phyloP scores from a whole-genome alignment of 1,284 basidiomycete genomes.

The Pseudozyma thailandica region DNA sequence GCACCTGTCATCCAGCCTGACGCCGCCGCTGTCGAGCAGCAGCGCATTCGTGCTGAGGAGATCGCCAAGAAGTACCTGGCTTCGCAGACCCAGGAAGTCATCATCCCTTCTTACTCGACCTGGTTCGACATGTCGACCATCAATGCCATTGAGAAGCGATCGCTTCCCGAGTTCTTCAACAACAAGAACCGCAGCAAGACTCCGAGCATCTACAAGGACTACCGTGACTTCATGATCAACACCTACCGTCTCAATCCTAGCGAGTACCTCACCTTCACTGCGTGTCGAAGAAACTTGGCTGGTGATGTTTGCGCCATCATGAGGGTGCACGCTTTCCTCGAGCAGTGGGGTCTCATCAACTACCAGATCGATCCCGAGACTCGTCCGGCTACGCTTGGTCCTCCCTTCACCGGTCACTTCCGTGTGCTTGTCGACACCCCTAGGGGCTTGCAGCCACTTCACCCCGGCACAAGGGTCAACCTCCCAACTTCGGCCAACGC shows the following conservation, averaged over 20 bases:
- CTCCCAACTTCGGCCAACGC: conserved; percentile 23
- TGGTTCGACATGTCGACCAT: conserved; percentile 98
- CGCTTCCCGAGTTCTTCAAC: conserved; percentile 98
- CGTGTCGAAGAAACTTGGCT: conserved; percentile 92
- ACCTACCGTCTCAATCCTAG: conserved; percentile 92
- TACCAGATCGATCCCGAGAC: conserved; percentile 99
- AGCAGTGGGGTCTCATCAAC: conserved; percentile 99
- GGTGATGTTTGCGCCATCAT: conserved; percentile 99
- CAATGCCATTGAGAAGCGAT: conserved; percentile 89
- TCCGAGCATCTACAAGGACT: conserved; percentile 97
- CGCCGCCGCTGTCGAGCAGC: conserved; percentile 81
- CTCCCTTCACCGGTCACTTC: conserved; percentile 98
- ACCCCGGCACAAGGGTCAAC: conserved; percentile 74
- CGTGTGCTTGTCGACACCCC: conserved; percentile 96
- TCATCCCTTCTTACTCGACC: conserved; percentile 95
- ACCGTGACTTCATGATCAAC: conserved; percentile 99
- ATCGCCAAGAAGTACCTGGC: conserved; percentile 93
- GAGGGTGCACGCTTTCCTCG: conserved; percentile 97
- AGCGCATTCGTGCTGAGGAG: conserved; percentile 80
- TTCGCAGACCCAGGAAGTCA: conserved; percentile 89
- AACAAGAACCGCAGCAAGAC: conserved; percentile 87
- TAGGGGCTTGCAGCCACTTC: conserved; percentile 91
- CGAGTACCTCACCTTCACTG: conserved; percentile 97
- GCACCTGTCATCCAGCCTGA: conserved; percentile 69
- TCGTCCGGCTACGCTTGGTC: conserved; percentile 89